Evolutionary conservation across 495 filamentous ascomycete species (phyloP), one percentile per base, ranked within the genome.

Genomic region (Halenospora varia): DNA sequence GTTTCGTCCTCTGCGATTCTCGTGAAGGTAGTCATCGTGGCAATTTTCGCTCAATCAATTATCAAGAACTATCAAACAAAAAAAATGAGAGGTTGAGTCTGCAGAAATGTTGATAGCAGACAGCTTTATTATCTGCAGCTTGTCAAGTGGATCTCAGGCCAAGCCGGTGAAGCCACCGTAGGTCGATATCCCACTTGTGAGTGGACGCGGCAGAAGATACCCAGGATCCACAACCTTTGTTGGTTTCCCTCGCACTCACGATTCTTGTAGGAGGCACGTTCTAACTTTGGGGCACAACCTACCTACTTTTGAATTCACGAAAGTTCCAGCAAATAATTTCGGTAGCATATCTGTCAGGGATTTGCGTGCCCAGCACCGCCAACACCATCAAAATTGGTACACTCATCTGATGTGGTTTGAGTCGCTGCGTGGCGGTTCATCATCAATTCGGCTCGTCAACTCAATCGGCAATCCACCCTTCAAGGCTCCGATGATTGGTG

Each of bases 21-120:
- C 15, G 86, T 89, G 65, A 88, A 89, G 20, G 85, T 85, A 13
- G 87, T 81, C 86, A 89, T 88, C 35, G 48, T 76, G n/a, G n/a
- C 51, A 17, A 39, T 9, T 25, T 39, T 6, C 6, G 29, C 4
- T 4, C 13, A 13, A 13, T 35, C 29, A 35, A 13, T 35, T 13
- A 35, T 6, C 29, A 35, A 35, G 29, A 35, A 35, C 13, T 35
- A 35, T 35, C 29, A 13, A 35, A 35, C 29, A 35, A 35, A 20
- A 46, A 46, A 46, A 46, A 20, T 46, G n/a, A 40, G 35, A 40
- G 35, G 9, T 40, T 40, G 35, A 9, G 35, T 40, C n/a, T 40
- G n/a, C n/a, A 40, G 9, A 9, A n/a, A n/a, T n/a, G n/a, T n/a
- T n/a, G 29, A 35, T 13, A 35, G 29, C 29, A 35, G 29, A 35